These are phyloP conservation scores for Chlamydomonas eustigma DNA, from an alignment of 139 green algal species.

Conservation along the genomic window DNA sequence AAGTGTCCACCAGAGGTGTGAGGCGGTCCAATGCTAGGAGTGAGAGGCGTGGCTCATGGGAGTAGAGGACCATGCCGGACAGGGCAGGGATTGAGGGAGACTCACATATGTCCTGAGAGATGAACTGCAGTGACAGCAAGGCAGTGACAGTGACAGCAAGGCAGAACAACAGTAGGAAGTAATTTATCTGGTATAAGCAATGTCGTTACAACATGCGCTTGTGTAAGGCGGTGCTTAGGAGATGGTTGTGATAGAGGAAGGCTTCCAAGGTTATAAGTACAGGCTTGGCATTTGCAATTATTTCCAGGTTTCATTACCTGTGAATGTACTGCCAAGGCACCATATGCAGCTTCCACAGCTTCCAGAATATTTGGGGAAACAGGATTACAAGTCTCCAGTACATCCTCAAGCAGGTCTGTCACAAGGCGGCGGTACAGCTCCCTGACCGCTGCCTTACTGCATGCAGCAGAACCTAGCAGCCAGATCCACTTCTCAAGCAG, in stretches of 20 bases:
- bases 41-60: background rate
- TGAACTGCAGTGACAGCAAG: background rate
- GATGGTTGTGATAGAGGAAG: no score
- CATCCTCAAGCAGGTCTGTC: background rate
- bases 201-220: background rate
- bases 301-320: background rate
- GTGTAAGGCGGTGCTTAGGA: background rate
- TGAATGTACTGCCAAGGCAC: background rate
- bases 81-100: background rate
- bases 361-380: background rate
- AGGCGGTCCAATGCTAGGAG: background rate
- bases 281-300: background rate
- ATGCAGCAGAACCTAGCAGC: background rate
- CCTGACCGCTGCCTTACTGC: background rate
- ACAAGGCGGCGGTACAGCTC: background rate
- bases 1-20: background rate
- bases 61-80: background rate
- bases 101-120: background rate
- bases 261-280: background rate
- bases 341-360: background rate
- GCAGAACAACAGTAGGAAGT: background rate
- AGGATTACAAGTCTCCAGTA: background rate
- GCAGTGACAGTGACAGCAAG: background rate
- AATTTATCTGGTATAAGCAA: background rate
- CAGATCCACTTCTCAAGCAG: constrained; percentile 3